Conservation (phyloP, 1,139 yeast genomes). For the Magnusiomyces starmeri region DNA sequence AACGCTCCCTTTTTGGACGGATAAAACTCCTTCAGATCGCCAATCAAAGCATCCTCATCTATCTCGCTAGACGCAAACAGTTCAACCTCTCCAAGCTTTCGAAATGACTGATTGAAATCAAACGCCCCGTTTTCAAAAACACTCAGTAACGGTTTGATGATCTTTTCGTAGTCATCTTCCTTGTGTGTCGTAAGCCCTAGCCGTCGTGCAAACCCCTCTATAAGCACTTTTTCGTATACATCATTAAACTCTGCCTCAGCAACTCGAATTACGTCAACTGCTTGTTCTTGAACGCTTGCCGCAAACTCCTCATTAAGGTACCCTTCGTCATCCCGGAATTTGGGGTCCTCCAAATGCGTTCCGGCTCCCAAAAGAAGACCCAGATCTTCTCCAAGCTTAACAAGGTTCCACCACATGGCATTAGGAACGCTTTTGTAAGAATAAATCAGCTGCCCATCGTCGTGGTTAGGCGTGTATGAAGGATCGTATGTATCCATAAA, state of each 20-base stretch:
- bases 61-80: conserved; percentile 20
- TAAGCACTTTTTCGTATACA: conserved; percentile 53
- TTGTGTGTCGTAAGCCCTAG: conserved; percentile 50
- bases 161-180: conserved; percentile 39
- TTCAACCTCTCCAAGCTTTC: conserved; percentile 45
- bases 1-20: conserved; percentile 5
- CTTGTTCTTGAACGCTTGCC: conserved; percentile 45
- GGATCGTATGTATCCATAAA: conserved; percentile 82
- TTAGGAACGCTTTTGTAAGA: conserved; percentile 77
- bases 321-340: conserved; percentile 26
- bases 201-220: conserved; percentile 53
- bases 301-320: conserved; percentile 45
- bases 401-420: conserved; percentile 89
- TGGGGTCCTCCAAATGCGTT: conserved; percentile 39
- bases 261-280: conserved; percentile 55
- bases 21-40: conserved; percentile 1
- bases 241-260: conserved; percentile 62
- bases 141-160: conserved; percentile 58
- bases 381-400: conserved; percentile 75
- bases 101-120: conserved; percentile 76
- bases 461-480: conserved; percentile 80
- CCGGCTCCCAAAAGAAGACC: conserved; percentile 70
- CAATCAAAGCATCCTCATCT: conserved; percentile 11
- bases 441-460: conserved; percentile 66
- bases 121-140: conserved; percentile 54